Base-by-base conservation (phyloP, 495 filamentous ascomycete species). In the Oleoguttula mirabilis region DNA sequence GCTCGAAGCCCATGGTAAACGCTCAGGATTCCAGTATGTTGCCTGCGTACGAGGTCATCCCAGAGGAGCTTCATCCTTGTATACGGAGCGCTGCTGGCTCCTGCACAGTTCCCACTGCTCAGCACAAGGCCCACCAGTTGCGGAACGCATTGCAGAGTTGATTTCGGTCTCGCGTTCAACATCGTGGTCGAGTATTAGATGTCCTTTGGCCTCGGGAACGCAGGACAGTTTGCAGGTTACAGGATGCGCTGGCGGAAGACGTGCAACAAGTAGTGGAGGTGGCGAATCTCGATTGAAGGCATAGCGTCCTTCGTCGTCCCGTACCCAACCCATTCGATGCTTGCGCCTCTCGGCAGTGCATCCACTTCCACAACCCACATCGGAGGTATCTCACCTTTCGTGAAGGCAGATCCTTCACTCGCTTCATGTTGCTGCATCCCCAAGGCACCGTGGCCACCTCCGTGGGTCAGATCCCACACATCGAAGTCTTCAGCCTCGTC, bases 331-430 rank as follows among this genome's bases (percentile, higher is more conserved):
- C 84, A 88, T 61, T 93, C 85, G 27, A 92, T 72, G 39, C 66
- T 66, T 46, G 72, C 77, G 11, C 61, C 67, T 22, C 80, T 69
- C 1, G 85, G 85, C 25, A 93, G 61, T 45, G 74, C 70, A 30
- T 76, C 69, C 10, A 88, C 82, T 42, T 88, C 73, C 2, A 76
- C 78, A 0, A 76, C 74, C 52, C 88, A 77, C 44, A 86, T 78
- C 1, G 86, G 79, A 11, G 66, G 38, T n/a, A 22, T 10, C 17
- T 35, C 10, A 15, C 32, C 8, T n/a, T 28, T 28, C n/a, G 7
- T 28, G 25, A n/a, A n/a, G n/a, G 25, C 7, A 14, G 8, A 8
- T 30, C 27, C 27, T 8, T 8, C 27, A 14, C 14, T 30, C 14
- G 27, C 14, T 8, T 30, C 27, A 8, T 8, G 27, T 15, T 35